Conservation (phyloP, 345 rosid genomes). For the Arabidopsis suecica region DNA sequence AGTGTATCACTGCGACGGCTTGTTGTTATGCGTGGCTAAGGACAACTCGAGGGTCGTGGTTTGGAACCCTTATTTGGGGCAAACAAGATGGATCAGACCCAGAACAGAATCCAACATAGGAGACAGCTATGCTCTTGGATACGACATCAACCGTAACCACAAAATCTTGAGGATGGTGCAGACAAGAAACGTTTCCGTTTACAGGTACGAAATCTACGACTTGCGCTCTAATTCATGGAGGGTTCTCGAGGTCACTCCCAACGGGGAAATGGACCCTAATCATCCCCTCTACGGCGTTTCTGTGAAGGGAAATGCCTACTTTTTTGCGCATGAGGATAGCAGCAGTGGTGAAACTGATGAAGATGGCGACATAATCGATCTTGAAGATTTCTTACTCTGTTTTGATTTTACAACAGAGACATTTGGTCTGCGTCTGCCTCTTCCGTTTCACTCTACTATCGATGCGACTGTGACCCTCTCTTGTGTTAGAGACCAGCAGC, state of each 20-base stretch:
- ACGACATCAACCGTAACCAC: background rate
- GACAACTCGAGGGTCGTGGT: background rate
- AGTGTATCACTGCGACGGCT: background rate
- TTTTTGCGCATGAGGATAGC: background rate
- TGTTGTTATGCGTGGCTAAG: background rate
- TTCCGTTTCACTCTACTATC: background rate
- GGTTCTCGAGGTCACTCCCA: background rate
- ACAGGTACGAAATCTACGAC: background rate
- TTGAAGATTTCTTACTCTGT: background rate
- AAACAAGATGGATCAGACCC: background rate
- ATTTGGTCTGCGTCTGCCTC: background rate
- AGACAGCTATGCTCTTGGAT: background rate
- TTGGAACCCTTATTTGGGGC: background rate
- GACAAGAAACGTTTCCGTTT: too few species aligned
- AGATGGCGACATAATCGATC: background rate
- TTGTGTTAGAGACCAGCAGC: constrained; percentile 4
- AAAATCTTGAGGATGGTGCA: background rate
- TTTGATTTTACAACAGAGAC: background rate
- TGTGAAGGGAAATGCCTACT: background rate
- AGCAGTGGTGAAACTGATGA: background rate
- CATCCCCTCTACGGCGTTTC: too few species aligned
- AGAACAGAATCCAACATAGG: background rate
- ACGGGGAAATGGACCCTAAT: background rate
- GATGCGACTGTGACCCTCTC: background rate
- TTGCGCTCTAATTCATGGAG: background rate